A percentile compares a stretch with the other conserved stretches of the same genome.
Evolutionary conservation across 305 asterid genomes (phyloP).

Genomic region (Ilex paraguariensis): DNA sequence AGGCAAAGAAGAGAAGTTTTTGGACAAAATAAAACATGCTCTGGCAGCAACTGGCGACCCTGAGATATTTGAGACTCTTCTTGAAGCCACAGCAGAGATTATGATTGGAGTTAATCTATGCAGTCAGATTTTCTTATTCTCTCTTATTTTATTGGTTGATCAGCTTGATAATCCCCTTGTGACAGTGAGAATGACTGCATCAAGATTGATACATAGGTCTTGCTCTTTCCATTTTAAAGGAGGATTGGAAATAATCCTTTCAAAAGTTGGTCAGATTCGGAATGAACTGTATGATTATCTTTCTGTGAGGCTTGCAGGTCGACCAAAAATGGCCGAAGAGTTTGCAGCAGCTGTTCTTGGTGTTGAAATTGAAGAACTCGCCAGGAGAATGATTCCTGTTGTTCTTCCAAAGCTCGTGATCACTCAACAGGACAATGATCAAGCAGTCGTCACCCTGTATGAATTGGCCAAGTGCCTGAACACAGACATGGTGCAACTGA

Average conservation of each 20-base stretch:
- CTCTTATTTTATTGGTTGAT: slow-evolving; percentile 70
- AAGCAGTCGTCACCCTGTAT: slow-evolving; percentile 52
- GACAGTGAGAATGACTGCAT: slow-evolving; percentile 68
- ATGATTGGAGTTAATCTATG: slow-evolving; percentile 64
- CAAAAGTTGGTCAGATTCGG: slow-evolving; percentile 59
- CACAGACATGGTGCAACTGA: slow-evolving; percentile 64
- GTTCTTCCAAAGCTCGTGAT: slow-evolving; percentile 91
- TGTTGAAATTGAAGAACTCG: slow-evolving; percentile 73
- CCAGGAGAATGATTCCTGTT: slow-evolving; percentile 79
- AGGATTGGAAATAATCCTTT: slow-evolving; percentile 67
- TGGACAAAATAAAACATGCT: slow-evolving; percentile 85
- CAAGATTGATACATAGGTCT: slow-evolving; percentile 65
- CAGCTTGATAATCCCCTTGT: slow-evolving; percentile 73
- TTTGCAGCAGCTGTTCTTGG: slow-evolving; percentile 81
- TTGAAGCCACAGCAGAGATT: slow-evolving; percentile 73
- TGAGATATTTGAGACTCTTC: slow-evolving; percentile 66
- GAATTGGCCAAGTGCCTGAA: slow-evolving; percentile 71
- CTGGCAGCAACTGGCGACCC: slow-evolving; percentile 75
- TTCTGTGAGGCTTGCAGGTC: slow-evolving; percentile 55
- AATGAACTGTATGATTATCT: slow-evolving; percentile 79
- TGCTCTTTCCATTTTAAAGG: slow-evolving; percentile 57
- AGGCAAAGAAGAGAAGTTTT: slow-evolving; percentile 77
- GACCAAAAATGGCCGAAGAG: slow-evolving; percentile 74
- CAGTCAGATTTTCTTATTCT: slow-evolving; percentile 66
- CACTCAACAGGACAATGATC: slow-evolving; percentile 51